Evolutionary conservation across 257 asterid genomes (phyloP).

Genomic region (Gentiana macrophylla): DNA sequence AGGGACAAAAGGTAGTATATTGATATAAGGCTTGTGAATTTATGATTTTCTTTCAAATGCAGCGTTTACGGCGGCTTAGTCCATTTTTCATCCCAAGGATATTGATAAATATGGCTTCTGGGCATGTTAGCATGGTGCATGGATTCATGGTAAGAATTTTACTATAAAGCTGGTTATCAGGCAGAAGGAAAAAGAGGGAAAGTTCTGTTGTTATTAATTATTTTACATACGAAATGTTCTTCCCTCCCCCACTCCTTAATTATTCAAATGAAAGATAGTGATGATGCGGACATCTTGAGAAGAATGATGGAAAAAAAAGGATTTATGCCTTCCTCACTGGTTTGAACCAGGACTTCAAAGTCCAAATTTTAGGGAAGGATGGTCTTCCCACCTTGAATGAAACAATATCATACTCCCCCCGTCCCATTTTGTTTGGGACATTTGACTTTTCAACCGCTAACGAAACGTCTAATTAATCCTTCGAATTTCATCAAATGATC

Average conservation of each 20-base stretch:
- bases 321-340: neutral
- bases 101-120: slow-evolving; percentile 96
- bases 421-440: no score
- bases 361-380: neutral
- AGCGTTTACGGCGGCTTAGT: slow-evolving; percentile 83
- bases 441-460: no score
- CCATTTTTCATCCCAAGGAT: slow-evolving; percentile 95
- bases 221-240: no score
- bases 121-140: slow-evolving; percentile 94
- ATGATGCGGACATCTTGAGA: no score
- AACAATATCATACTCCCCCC: neutral
- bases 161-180: slow-evolving; percentile 3
- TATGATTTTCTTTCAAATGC: slow-evolving; percentile 17
- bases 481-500: no score
- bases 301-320: neutral
- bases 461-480: no score
- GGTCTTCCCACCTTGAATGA: neutral
- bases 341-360: no score
- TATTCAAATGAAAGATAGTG: no score
- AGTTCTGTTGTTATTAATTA: no score
- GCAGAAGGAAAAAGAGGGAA: neutral
- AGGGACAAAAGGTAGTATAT: no score
- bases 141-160: slow-evolving; percentile 69
- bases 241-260: no score
- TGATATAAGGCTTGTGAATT: no score